Conservation (phyloP, 768 basidiomycete species). For the Lyophyllum semitale region DNA sequence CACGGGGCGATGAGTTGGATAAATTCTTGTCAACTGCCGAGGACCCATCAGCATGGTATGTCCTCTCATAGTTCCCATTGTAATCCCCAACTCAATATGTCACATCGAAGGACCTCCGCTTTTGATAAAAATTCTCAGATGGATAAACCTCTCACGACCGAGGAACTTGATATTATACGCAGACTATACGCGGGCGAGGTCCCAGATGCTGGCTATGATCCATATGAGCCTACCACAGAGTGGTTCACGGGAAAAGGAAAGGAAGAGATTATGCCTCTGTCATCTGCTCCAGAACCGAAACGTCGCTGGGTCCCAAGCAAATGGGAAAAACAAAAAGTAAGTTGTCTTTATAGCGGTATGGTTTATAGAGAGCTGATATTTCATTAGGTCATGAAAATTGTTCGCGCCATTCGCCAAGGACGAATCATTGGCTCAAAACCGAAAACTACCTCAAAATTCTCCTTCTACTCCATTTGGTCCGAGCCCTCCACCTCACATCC, state of each 20-base stretch:
- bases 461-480: constrained; percentile 90
- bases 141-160: constrained; percentile 83
- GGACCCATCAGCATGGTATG: constrained; percentile 85
- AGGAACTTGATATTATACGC: constrained; percentile 94
- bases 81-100: background rate
- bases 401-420: constrained; percentile 95
- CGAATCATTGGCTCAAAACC: constrained; percentile 91
- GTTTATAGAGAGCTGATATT: background rate
- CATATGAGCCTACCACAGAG: constrained; percentile 90
- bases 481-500: constrained; percentile 72
- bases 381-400: constrained; percentile 95
- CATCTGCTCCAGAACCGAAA: constrained; percentile 92
- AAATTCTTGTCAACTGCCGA: constrained; percentile 94
- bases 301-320: constrained; percentile 96
- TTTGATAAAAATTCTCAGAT: constrained; percentile 87
- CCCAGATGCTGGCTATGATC: constrained; percentile 88
- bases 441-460: constrained; percentile 64
- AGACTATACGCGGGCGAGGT: constrained; percentile 89
- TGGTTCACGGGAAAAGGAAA: constrained; percentile 98
- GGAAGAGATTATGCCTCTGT: constrained; percentile 92
- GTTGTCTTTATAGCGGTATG: background rate
- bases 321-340: constrained; percentile 99
- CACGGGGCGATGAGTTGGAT: constrained; percentile 94
- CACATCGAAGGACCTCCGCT: constrained; percentile 72
- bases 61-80: constrained; percentile 9